A percentile compares a stretch with the other conserved stretches of the same genome.
These are phyloP conservation scores for Ogataea populi-albae DNA, from an alignment of 805 yeast genomes.

Conservation along the genomic window DNA sequence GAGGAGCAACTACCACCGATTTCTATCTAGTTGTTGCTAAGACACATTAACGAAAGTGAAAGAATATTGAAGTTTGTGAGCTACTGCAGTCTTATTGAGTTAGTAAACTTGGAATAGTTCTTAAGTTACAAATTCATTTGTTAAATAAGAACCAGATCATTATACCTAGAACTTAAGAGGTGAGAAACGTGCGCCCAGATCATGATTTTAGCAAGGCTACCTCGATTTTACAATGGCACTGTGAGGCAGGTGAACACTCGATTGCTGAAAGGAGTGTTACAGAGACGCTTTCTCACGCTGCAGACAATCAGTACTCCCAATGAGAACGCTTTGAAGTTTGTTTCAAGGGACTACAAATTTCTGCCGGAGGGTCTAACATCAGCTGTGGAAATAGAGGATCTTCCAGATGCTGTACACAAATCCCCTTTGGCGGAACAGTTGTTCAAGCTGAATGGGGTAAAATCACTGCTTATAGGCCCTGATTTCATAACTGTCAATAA, in stretches of 20 bases:
- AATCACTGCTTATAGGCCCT: conserved; percentile 69
- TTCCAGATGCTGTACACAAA: conserved; percentile 50
- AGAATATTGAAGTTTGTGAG: too few relatives aligned
- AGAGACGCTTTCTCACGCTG: conserved; percentile 18
- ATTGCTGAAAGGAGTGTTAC: conserved; percentile 1
- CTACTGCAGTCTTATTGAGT: too few relatives aligned
- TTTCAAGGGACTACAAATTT: conserved; percentile 45
- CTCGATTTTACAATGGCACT: not conserved
- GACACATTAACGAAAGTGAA: too few relatives aligned
- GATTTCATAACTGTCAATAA: conserved; percentile 72
- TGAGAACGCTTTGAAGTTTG: conserved; percentile 69
- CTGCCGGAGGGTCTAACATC: conserved; percentile 40
- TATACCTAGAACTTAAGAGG: not conserved
- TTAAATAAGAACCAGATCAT: too few relatives aligned
- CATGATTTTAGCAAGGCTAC: conserved; percentile 1
- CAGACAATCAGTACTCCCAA: conserved; percentile 66
- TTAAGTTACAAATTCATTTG: too few relatives aligned
- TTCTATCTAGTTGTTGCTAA: too few relatives aligned
- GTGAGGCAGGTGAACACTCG: not conserved
- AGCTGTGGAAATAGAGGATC: conserved; percentile 51
- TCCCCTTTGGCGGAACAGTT: conserved; percentile 64
- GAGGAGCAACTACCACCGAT: too few relatives aligned
- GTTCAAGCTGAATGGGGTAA: conserved; percentile 62
- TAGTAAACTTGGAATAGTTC: too few relatives aligned
- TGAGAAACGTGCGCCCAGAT: too few relatives aligned